Base-by-base conservation (phyloP, 2,329 filamentous ascomycete species). In the Ophiostoma sp. region DNA sequence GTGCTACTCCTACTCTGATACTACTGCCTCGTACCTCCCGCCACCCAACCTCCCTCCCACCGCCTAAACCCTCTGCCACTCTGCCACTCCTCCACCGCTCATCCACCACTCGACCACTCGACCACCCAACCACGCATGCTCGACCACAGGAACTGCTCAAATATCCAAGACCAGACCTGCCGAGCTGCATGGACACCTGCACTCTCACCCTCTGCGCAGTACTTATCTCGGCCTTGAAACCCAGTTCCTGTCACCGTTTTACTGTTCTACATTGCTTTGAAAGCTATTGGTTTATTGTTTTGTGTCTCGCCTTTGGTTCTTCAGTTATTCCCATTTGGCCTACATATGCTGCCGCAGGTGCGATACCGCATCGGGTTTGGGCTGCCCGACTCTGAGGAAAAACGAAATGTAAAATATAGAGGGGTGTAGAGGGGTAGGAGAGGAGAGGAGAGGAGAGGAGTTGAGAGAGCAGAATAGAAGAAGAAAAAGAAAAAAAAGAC, bases 361-460 rank as follows among this genome's bases (percentile, higher is more conserved):
- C 67, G 67, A 68, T 68, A 68, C 67, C 67, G 67, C 52, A 48
- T 67, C 35, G 35, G 64, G 36, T 52, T 23, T 39, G 62, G 35
- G 20, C 62, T 65, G 31, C 60, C 60, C 57, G 35, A 33, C 35
- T 13, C 20, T n/a, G 23, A 57, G 20, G 10, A 41, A 44, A 67
- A 60, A 33, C 23, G n/a, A 52, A 27, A 35, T 57, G 52, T 57
- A 27, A 27, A 27, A 57, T 57, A 33, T 33, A 62, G 52, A 57
- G 52, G 52, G 52, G 52, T 57, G 52, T 57, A 57, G 52, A 57
- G 52, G 52, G 52, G 52, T 27, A 57, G 52, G 23, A 15, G n/a
- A 13, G 11, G n/a, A 13, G 52, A 31, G n/a, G 17, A 27, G 7
- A 23, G 8, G n/a, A 54, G 20, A 10, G 20, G n/a, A n/a, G 13